A percentile compares a stretch with the other conserved stretches of the same genome.
phyloP scores from a whole-genome alignment of 2,329 filamentous ascomycete species.

The Cryphonectria carpinicola region DNA sequence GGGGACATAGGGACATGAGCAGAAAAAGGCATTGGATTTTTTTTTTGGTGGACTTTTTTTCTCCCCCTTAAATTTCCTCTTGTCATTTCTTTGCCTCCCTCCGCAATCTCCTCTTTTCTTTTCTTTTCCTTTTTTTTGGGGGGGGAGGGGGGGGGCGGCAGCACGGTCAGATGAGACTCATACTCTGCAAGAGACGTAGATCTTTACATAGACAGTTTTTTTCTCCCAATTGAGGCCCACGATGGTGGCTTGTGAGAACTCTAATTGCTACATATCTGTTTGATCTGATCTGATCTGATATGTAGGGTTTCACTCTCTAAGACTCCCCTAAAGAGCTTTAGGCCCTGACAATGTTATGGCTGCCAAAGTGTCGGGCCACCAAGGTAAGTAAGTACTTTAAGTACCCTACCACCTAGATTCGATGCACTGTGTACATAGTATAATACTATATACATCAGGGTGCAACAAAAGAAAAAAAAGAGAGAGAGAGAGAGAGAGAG shows the following conservation, averaged over 20 bases:
- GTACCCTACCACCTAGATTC: not conserved
- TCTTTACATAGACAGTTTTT: not conserved
- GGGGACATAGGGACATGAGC: not conserved
- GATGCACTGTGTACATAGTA: not conserved
- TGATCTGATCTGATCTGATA: not conserved
- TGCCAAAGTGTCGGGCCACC: constrained; percentile 16
- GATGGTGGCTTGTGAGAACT: not conserved
- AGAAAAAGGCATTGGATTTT: not conserved
- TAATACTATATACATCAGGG: not conserved
- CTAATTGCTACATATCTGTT: not conserved
- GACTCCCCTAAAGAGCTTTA: not conserved
- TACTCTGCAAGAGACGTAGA: not conserved
- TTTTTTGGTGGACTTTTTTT: too few species aligned
- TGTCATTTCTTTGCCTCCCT: not conserved
- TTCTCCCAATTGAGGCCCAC: not conserved
- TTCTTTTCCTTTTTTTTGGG: not conserved
- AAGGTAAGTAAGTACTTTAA: not conserved
- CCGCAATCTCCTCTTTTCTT: not conserved
- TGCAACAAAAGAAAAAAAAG: not conserved
- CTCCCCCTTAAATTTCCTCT: not conserved
- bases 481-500: not conserved
- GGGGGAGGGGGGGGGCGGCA: not conserved
- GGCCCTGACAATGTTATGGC: not conserved
- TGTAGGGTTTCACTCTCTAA: not conserved
- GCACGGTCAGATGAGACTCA: not conserved